These are phyloP conservation scores for Osmanthus fragrans DNA, from an alignment of 257 asterid genomes.

Conservation along the genomic window DNA sequence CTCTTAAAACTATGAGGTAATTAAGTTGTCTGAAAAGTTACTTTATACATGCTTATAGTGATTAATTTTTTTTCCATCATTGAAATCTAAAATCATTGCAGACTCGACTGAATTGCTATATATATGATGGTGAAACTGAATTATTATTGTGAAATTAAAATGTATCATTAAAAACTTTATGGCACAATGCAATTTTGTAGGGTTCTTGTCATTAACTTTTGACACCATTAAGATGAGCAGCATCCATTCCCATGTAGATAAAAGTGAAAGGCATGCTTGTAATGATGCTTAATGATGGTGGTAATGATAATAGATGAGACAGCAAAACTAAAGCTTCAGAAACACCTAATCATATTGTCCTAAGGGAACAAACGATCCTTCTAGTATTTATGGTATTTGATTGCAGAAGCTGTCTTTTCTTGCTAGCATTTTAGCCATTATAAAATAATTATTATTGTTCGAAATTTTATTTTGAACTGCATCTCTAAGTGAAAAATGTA, in stretches of 20 bases:
- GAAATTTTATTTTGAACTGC: too few species aligned
- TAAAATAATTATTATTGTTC: background rate
- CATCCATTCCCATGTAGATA: background rate
- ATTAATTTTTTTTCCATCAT: background rate
- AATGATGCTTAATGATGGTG: background rate
- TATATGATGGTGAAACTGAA: background rate
- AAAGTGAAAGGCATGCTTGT: background rate
- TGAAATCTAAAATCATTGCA: background rate
- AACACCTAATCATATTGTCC: background rate
- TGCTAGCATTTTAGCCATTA: background rate
- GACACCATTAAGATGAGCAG: background rate
- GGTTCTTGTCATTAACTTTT: background rate
- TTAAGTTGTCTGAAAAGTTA: background rate
- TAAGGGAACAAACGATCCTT: background rate
- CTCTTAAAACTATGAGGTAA: background rate
- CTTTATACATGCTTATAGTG: background rate
- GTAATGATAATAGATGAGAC: slow-evolving; percentile 1
- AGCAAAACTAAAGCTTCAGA: background rate
- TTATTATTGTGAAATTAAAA: background rate
- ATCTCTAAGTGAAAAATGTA: too few species aligned
- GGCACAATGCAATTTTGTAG: background rate
- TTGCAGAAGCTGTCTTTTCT: background rate
- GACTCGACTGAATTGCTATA: background rate
- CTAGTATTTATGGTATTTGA: background rate
- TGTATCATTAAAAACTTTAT: background rate